Evolutionary conservation across 306 rosid genomes (phyloP).

Genomic region (Prosopis cineraria): DNA sequence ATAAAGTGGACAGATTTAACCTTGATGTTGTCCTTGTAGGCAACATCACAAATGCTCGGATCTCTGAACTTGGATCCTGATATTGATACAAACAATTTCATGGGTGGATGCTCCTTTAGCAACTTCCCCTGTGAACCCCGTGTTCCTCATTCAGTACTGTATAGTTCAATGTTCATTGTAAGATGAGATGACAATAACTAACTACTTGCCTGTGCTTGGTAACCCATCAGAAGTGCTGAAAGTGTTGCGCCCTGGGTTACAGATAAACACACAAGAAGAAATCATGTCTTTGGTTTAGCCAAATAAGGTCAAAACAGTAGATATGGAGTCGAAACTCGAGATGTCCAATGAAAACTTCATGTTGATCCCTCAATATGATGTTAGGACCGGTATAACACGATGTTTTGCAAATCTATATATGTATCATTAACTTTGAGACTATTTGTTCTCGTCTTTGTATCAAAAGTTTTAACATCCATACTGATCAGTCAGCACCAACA

Average conservation of each 20-base stretch:
- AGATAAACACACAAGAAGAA: slow-evolving; percentile 6
- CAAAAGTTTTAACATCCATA: not conserved
- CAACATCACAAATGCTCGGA: slow-evolving; percentile 72
- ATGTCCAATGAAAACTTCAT: not conserved
- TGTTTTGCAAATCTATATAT: not conserved
- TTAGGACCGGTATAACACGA: not conserved
- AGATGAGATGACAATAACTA: not conserved
- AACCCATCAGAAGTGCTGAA: slow-evolving; percentile 70
- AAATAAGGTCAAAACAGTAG: not conserved
- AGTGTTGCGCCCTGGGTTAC: slow-evolving; percentile 69
- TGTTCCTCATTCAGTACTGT: slow-evolving; percentile 13
- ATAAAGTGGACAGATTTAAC: slow-evolving; percentile 80
- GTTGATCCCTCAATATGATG: not conserved
- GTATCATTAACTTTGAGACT: not conserved
- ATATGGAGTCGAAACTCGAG: not conserved
- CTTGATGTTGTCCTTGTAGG: slow-evolving; percentile 67
- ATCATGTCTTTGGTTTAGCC: not conserved
- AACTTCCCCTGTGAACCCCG: slow-evolving; percentile 70
- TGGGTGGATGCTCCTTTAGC: slow-evolving; percentile 77
- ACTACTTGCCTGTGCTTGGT: slow-evolving; percentile 66
- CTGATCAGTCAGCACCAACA: not conserved
- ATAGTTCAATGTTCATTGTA: not conserved
- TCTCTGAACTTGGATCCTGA: slow-evolving; percentile 86
- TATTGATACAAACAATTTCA: slow-evolving; percentile 67
- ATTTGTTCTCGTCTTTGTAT: not conserved